Percentiles rank a stretch among this genome's conserved stretches.
These are phyloP conservation scores for Salix dunnii DNA, from an alignment of 345 rosid genomes.

Conservation along the genomic window DNA sequence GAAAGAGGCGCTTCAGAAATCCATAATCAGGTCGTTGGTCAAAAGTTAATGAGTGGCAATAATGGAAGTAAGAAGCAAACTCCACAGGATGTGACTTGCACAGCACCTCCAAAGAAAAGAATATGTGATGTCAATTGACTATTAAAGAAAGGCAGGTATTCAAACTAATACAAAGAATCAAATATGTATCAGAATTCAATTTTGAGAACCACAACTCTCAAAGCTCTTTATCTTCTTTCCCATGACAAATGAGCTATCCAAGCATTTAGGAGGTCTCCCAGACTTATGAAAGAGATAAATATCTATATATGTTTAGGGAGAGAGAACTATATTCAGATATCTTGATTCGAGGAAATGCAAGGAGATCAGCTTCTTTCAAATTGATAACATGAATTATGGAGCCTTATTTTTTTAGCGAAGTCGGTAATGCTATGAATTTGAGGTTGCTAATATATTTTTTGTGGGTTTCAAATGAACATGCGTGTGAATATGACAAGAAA, in stretches of 20 bases:
- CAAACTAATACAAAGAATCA: not conserved
- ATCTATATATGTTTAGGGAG: too few species aligned
- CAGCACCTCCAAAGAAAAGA: conserved; percentile 42
- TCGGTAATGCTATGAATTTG: not conserved
- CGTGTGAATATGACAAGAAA: not conserved
- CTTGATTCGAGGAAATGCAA: too few species aligned
- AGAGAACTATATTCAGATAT: too few species aligned
- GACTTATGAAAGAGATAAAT: too few species aligned
- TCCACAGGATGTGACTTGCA: conserved; percentile 81
- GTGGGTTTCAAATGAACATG: not conserved
- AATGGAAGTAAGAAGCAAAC: conserved; percentile 86
- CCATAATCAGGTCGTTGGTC: conserved; percentile 90
- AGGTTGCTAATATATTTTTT: not conserved
- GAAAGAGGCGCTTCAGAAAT: conserved; percentile 71
- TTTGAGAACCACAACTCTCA: not conserved
- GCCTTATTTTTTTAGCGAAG: too few species aligned
- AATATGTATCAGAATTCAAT: not conserved
- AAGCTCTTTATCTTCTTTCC: not conserved
- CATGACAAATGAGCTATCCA: not conserved
- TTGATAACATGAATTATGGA: too few species aligned
- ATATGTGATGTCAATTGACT: not conserved
- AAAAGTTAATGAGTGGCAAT: conserved; percentile 77
- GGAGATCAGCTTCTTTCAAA: too few species aligned
- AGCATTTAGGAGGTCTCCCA: not conserved
- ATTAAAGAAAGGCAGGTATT: not conserved